A percentile compares a stretch with the other conserved stretches of the same genome.
These are phyloP conservation scores for Monosporascus sp. DNA, from an alignment of 2,329 filamentous ascomycete genomes.

Conservation along the genomic window DNA sequence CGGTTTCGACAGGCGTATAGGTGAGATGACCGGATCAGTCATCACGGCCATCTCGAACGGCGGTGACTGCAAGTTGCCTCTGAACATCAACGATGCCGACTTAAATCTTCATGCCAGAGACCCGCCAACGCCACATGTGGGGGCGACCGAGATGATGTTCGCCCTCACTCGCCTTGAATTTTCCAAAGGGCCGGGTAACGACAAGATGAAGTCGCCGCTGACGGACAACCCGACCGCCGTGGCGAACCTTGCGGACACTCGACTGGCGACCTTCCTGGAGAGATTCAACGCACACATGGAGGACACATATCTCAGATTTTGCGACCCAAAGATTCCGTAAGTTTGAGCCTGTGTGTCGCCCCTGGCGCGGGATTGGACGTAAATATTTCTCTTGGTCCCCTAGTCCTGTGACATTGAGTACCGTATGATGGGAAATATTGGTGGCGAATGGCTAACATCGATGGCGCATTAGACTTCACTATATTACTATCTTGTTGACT, in stretches of 20 bases:
- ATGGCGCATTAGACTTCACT: slow-evolving; percentile 36
- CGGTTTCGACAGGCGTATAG: slow-evolving; percentile 62
- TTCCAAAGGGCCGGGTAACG: slow-evolving; percentile 47
- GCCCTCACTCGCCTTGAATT: slow-evolving; percentile 52
- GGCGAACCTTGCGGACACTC: slow-evolving; percentile 45
- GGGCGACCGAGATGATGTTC: slow-evolving; percentile 57
- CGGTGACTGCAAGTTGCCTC: slow-evolving; percentile 50
- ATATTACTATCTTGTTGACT: slow-evolving; percentile 54
- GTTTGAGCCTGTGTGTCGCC: neutral
- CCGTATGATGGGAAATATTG: neutral
- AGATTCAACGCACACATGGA: slow-evolving; percentile 52
- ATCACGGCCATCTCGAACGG: slow-evolving; percentile 51
- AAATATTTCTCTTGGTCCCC: neutral
- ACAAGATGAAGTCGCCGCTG: slow-evolving; percentile 32
- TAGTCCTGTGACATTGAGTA: neutral
- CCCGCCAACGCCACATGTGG: slow-evolving; percentile 40
- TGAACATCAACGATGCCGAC: slow-evolving; percentile 59
- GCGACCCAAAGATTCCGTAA: slow-evolving; percentile 50
- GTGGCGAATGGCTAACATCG: neutral
- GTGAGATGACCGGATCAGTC: slow-evolving; percentile 58
- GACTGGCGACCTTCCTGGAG: slow-evolving; percentile 45
- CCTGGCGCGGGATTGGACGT: neutral
- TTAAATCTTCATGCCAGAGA: slow-evolving; percentile 53
- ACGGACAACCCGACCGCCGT: slow-evolving; percentile 35
- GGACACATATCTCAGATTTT: slow-evolving; percentile 49